These are phyloP conservation scores for Primulina huaijiensis DNA, from an alignment of 257 asterid genomes.

Conservation along the genomic window DNA sequence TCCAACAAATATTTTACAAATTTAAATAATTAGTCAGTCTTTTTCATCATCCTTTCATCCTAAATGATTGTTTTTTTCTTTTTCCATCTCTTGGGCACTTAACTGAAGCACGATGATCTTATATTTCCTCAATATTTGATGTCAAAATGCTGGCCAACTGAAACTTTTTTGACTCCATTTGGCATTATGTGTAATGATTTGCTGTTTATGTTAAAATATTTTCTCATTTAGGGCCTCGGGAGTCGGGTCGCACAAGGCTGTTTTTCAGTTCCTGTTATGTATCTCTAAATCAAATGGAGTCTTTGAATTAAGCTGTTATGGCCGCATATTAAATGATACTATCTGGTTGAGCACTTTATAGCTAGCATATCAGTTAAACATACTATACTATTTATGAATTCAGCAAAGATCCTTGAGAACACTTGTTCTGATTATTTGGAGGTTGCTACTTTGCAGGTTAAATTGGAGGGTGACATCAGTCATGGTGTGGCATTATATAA, in stretches of 20 bases:
- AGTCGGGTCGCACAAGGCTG: slow-evolving; percentile 9
- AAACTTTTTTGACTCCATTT: neutral
- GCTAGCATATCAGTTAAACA: slow-evolving; percentile 14
- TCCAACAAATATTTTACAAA: slow-evolving; percentile 10
- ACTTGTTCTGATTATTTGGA: slow-evolving; percentile 21
- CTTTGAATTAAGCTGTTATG: neutral
- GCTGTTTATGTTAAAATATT: slow-evolving; percentile 10
- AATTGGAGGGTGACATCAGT: slow-evolving; percentile 91
- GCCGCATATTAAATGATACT: neutral
- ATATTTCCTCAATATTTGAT: slow-evolving; percentile 13
- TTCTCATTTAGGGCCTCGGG: neutral
- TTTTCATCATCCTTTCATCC: neutral
- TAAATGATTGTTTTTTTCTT: slow-evolving; percentile 3
- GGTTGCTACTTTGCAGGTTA: slow-evolving; percentile 57
- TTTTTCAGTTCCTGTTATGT: slow-evolving; percentile 2
- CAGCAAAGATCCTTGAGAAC: neutral
- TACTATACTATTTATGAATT: neutral
- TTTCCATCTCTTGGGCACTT: slow-evolving; percentile 8
- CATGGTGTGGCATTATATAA: slow-evolving; percentile 91
- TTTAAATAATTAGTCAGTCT: neutral
- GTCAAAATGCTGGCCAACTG: neutral
- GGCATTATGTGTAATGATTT: slow-evolving; percentile 2
- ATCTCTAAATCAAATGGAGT: neutral
- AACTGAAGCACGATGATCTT: slow-evolving; percentile 5
- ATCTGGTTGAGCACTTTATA: slow-evolving; percentile 6